These are phyloP conservation scores for Hyphopichia fennica DNA, from an alignment of 1,139 yeast species.

Conservation along the genomic window DNA sequence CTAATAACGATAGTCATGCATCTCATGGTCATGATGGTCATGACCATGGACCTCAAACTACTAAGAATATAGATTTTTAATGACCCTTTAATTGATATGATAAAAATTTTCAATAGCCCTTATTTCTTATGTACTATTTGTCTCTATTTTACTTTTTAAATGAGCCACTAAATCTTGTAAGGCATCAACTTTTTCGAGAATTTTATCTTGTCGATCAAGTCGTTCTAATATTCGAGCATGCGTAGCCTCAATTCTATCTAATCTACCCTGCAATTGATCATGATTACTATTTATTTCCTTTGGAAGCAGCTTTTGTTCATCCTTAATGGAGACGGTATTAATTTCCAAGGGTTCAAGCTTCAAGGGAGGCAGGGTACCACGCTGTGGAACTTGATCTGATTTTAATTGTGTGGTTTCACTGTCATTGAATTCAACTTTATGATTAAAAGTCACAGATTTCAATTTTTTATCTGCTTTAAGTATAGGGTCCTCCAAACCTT, in stretches of 20 bases:
- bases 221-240: slow-evolving; percentile 15
- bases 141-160: not conserved
- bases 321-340: no score
- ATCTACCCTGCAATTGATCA: slow-evolving; percentile 4
- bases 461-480: slow-evolving; percentile 6
- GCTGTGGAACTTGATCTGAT: not conserved
- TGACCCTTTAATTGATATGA: not conserved
- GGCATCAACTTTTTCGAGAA: not conserved
- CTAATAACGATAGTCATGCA: slow-evolving; percentile 25
- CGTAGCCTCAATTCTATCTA: slow-evolving; percentile 10
- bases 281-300: no score
- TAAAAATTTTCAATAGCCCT: not conserved
- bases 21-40: not conserved
- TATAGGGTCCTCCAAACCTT: slow-evolving; percentile 1
- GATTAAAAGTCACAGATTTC: slow-evolving; percentile 15
- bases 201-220: slow-evolving; percentile 7
- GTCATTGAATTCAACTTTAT: slow-evolving; percentile 11
- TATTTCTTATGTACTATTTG: not conserved
- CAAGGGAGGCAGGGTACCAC: not conserved
- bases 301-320: not conserved
- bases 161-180: slow-evolving; percentile 5
- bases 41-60: slow-evolving; percentile 25
- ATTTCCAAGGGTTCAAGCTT: not conserved
- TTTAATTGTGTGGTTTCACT: not conserved
- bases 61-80: slow-evolving; percentile 39